Conservation (phyloP, 2,329 filamentous ascomycete genomes). For the Penicillium crustosum region DNA sequence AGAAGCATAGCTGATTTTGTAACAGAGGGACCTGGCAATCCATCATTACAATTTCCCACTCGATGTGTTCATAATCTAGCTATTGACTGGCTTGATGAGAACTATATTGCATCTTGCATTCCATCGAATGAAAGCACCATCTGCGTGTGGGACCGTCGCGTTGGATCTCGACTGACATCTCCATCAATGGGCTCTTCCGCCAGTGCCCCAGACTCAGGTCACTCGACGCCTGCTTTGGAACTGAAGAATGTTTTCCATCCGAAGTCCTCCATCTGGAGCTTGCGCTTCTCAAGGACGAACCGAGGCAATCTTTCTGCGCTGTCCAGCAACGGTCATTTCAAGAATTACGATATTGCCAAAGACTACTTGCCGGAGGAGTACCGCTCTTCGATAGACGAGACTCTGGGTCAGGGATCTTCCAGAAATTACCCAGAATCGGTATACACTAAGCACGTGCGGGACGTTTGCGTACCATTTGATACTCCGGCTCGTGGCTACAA, state of each 20-base stretch:
- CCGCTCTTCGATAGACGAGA: constrained; percentile 40
- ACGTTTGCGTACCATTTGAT: constrained; percentile 48
- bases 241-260: constrained; percentile 55
- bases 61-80: constrained; percentile 64
- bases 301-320: constrained; percentile 59
- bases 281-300: constrained; percentile 60
- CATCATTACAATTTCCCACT: constrained; percentile 53
- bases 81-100: constrained; percentile 63
- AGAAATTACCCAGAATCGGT: constrained; percentile 45
- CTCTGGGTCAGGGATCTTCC: constrained; percentile 42
- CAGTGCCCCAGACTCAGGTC: constrained; percentile 32
- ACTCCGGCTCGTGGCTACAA: constrained; percentile 45
- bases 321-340: constrained; percentile 60
- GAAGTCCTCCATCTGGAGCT: constrained; percentile 59
- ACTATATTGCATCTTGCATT: constrained; percentile 61
- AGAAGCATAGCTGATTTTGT: not conserved
- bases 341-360: constrained; percentile 55
- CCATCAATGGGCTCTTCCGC: constrained; percentile 35
- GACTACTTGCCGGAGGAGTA: constrained; percentile 47
- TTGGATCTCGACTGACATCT: constrained; percentile 41
- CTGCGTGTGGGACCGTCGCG: constrained; percentile 63
- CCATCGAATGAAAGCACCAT: constrained; percentile 58
- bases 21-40: constrained; percentile 39
- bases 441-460: constrained; percentile 48
- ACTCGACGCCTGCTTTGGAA: constrained; percentile 56